Percentiles rank a stretch among this genome's conserved stretches.
phyloP scores from a whole-genome alignment of 257 asterid species.

The Solanum habrochaites region DNA sequence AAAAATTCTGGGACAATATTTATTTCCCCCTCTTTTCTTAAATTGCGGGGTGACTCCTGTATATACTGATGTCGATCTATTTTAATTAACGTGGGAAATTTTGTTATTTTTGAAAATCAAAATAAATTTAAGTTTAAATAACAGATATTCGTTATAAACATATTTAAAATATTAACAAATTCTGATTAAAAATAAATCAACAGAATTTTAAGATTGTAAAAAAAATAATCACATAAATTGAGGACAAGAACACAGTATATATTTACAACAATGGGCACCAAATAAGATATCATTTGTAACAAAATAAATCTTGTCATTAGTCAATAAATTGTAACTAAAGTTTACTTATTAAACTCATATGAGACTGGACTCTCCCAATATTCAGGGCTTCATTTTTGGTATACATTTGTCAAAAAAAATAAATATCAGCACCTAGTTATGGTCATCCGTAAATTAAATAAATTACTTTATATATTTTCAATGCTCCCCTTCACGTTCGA shows the following conservation, averaged over 20 bases:
- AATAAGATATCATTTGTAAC: neutral
- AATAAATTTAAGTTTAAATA: too few species aligned
- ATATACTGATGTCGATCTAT: neutral
- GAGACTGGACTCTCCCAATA: slow-evolving; percentile 13
- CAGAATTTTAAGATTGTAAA: too few species aligned
- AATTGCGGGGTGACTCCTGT: neutral
- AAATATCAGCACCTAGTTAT: neutral
- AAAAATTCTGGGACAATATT: neutral
- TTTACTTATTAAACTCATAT: neutral
- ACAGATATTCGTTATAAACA: too few species aligned
- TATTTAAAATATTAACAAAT: too few species aligned
- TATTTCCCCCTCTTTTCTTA: neutral
- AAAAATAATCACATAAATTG: too few species aligned
- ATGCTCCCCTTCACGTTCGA: too few species aligned
- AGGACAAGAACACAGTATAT: too few species aligned
- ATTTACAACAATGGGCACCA: too few species aligned
- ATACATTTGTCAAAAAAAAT: neutral
- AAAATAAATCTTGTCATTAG: neutral
- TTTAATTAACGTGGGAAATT: too few species aligned
- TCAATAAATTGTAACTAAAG: neutral
- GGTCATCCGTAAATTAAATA: neutral
- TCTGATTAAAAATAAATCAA: too few species aligned
- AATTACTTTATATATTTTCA: neutral
- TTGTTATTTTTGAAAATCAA: too few species aligned
- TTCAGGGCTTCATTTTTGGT: neutral